Evolutionary conservation across 176 grass and related monocot genomes (phyloP), one percentile per base, ranked within the genome.

Genomic region (Carex kokanica): DNA sequence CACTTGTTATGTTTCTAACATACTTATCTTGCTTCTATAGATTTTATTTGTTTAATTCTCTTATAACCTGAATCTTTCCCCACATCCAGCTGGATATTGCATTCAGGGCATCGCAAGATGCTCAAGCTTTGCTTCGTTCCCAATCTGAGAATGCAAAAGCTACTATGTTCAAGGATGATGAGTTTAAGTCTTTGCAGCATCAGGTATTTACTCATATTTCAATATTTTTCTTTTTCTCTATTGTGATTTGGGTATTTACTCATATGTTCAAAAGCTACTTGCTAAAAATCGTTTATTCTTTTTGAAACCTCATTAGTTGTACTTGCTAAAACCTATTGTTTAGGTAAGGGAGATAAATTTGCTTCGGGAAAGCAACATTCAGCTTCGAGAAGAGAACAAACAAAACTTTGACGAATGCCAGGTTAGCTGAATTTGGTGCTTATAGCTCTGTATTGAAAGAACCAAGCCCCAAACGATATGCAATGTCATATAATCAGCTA

Each of bases 291-390:
- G 1, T 68, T 36, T 12, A 27, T 83, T 40, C 69, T 72, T n/a
- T 83, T 60, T 83, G 24, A 74, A 89, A 87, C 73, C 62, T 31
- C 7, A 25, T 77, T 43, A 16, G 24, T 25, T 56, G 24, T 81
- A 58, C 24, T 16, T 25, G 29, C 6, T 65, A 40, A 60, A 61
- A 36, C 3, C 65, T 25, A 1, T 25, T 10, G 20, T 84, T 77
- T 64, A 98, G 96, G 89, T 95, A 55, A 95, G 93, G 77, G 96
- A 98, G 83, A 86, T 98, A 71, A 98, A 98, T 91, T 89, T 98
- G 80, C 96, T 98, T 90, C 96, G 96, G 81, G 96, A 98, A 91
- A 98, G 96, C 88, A 98, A 98, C 60, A 92, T 98, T 83, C 96
- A 98, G 31, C 96, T 98, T 87, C 88, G 93, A 81, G 96, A 95